Conservation (phyloP, 1,139 yeast species). For the Saccharomycopsis phalli region DNA sequence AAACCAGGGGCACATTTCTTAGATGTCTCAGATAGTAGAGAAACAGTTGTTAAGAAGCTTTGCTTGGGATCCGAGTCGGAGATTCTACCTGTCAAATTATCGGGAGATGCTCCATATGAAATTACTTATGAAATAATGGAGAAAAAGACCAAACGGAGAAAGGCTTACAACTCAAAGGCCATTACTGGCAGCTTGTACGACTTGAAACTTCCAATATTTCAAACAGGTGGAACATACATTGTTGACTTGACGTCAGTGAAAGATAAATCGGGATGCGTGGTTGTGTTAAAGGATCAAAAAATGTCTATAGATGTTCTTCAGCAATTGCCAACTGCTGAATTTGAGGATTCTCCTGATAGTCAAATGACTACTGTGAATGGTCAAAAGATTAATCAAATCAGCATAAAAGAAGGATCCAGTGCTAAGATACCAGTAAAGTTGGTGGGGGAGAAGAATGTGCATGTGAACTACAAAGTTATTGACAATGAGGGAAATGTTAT, state of each 20-base stretch:
- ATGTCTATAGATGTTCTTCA: constrained; percentile 56
- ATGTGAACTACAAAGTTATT: constrained; percentile 34
- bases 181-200: constrained; percentile 33
- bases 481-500: constrained; percentile 24
- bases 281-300: constrained; percentile 51
- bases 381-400: constrained; percentile 28
- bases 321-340: constrained; percentile 52
- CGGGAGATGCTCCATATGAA: constrained; percentile 74
- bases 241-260: constrained; percentile 53
- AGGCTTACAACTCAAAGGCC: constrained; percentile 35
- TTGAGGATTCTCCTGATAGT: constrained; percentile 28
- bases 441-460: constrained; percentile 42
- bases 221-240: constrained; percentile 61
- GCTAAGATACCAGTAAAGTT: constrained; percentile 51
- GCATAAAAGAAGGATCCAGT: constrained; percentile 53
- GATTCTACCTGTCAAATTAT: constrained; percentile 29
- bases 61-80: constrained; percentile 39
- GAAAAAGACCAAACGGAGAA: constrained; percentile 38
- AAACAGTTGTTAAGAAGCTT: constrained; percentile 24
- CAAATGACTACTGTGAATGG: constrained; percentile 23
- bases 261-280: constrained; percentile 70
- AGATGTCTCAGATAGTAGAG: constrained; percentile 24
- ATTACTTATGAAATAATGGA: constrained; percentile 60
- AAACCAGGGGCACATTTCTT: constrained; percentile 33
- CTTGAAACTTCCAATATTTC: constrained; percentile 46